A percentile compares a stretch with the other conserved stretches of the same genome.
Evolutionary conservation across 2,329 filamentous ascomycete genomes (phyloP).

Genomic region (Xylariales sp.): DNA sequence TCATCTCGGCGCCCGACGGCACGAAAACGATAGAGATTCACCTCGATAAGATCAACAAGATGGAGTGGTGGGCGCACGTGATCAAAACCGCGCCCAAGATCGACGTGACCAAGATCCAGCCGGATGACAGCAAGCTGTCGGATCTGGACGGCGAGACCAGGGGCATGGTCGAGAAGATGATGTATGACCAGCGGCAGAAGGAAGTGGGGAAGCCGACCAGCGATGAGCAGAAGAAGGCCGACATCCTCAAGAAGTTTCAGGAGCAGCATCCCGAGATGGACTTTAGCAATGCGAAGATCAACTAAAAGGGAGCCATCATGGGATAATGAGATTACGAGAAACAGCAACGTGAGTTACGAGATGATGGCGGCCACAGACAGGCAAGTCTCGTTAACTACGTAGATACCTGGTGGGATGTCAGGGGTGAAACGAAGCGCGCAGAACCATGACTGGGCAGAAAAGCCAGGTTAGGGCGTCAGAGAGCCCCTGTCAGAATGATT

Average conservation of each 20-base stretch:
- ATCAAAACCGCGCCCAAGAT: constrained; percentile 83
- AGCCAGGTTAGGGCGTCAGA: constrained; percentile 49
- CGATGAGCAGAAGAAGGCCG: constrained; percentile 92
- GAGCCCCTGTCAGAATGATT: constrained; percentile 47
- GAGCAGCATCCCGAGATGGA: constrained; percentile 69
- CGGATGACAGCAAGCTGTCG: constrained; percentile 84
- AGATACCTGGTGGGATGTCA: constrained; percentile 46
- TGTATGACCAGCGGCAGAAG: constrained; percentile 98
- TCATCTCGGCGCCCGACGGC: constrained; percentile 68
- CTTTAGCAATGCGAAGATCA: constrained; percentile 66
- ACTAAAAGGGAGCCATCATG: constrained; percentile 34
- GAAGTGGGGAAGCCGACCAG: constrained; percentile 83
- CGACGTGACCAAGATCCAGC: constrained; percentile 90
- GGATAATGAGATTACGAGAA: too few species aligned
- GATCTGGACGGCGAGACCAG: constrained; percentile 94
- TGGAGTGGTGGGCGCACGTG: constrained; percentile 98
- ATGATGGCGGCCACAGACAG: too few species aligned
- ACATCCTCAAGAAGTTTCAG: constrained; percentile 92
- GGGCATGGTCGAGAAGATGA: constrained; percentile 99
- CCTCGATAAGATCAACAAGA: constrained; percentile 93
- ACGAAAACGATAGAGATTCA: constrained; percentile 69
- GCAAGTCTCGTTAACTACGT: too few species aligned
- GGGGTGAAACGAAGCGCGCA: constrained; percentile 61
- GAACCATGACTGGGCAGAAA: constrained; percentile 32
- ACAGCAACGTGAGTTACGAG: constrained; percentile 9